phyloP scores from a whole-genome alignment of 495 filamentous ascomycete genomes.

The Rhypophila decipiens region DNA sequence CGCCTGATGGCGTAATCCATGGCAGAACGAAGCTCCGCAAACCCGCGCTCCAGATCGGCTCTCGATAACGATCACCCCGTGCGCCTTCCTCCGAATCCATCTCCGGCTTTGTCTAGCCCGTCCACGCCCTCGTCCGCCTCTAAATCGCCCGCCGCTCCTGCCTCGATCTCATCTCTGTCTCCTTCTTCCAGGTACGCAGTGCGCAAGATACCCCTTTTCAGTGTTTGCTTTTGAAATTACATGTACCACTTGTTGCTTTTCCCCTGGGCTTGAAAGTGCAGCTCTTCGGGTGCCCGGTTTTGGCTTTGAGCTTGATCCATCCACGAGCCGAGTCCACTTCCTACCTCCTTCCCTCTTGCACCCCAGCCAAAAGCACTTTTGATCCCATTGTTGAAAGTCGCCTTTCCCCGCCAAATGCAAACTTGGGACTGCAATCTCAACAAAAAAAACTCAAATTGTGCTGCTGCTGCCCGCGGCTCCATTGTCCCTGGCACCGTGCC shows the following conservation, averaged over 20 bases:
- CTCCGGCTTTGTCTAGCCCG: not conserved
- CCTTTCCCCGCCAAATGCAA: not conserved
- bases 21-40: slow-evolving; percentile 50
- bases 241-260: slow-evolving; percentile 1
- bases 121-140: slow-evolving; percentile 10
- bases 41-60: slow-evolving; percentile 47
- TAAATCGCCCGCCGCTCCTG: slow-evolving; percentile 6
- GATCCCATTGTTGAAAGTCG: not conserved
- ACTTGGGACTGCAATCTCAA: not conserved
- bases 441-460: not conserved
- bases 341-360: not conserved
- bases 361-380: not conserved
- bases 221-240: not conserved
- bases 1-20: slow-evolving; percentile 52
- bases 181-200: slow-evolving; percentile 22
- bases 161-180: slow-evolving; percentile 9
- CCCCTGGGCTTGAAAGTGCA: not conserved
- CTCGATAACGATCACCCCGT: slow-evolving; percentile 41
- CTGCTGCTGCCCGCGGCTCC: not conserved
- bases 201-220: slow-evolving; percentile 12
- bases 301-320: too few relatives aligned
- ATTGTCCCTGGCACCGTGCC: too few relatives aligned
- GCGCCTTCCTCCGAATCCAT: slow-evolving; percentile 27
- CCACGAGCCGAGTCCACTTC: slow-evolving; percentile 5
- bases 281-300: too few relatives aligned